phyloP scores from a whole-genome alignment of 306 rosid genomes.

The Cajanus cajan region DNA sequence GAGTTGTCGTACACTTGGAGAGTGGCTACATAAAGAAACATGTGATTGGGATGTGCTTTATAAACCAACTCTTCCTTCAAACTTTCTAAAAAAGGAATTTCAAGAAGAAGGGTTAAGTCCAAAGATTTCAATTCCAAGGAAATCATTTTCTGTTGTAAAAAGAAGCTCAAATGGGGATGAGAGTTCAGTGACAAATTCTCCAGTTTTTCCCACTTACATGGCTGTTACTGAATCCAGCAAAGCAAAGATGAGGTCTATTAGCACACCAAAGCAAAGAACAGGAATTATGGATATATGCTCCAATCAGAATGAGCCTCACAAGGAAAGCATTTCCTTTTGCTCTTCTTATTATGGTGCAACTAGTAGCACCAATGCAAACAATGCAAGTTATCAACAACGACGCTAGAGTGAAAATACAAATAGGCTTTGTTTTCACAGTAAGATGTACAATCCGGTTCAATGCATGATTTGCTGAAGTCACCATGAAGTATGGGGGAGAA shows the following conservation, averaged over 20 bases:
- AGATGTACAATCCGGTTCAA: background rate
- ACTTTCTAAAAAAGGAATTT: slow-evolving; percentile 23
- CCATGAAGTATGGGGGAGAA: background rate
- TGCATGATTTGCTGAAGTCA: background rate
- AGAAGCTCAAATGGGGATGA: slow-evolving; percentile 41
- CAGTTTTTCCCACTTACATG: slow-evolving; percentile 56
- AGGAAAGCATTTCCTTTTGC: slow-evolving; percentile 31
- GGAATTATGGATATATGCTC: slow-evolving; percentile 42
- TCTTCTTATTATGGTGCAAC: slow-evolving; percentile 45
- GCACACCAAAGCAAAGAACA: slow-evolving; percentile 66
- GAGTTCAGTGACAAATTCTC: slow-evolving; percentile 49
- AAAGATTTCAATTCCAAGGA: slow-evolving; percentile 47
- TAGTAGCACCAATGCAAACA: slow-evolving; percentile 21
- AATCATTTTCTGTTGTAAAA: slow-evolving; percentile 50
- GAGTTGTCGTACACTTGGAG: slow-evolving; percentile 43
- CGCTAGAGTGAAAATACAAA: slow-evolving; percentile 8
- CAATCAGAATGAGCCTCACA: slow-evolving; percentile 26
- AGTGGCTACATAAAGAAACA: slow-evolving; percentile 44
- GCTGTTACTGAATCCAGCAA: slow-evolving; percentile 58
- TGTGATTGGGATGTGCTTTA: slow-evolving; percentile 26
- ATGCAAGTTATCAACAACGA: slow-evolving; percentile 15
- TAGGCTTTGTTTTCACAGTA: background rate
- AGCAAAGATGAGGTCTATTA: slow-evolving; percentile 65
- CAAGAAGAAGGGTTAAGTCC: slow-evolving; percentile 36
- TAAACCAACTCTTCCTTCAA: slow-evolving; percentile 31